Evolutionary conservation across 352 stramenopile species (phyloP).

Genomic region (Phytophthora meadii): DNA sequence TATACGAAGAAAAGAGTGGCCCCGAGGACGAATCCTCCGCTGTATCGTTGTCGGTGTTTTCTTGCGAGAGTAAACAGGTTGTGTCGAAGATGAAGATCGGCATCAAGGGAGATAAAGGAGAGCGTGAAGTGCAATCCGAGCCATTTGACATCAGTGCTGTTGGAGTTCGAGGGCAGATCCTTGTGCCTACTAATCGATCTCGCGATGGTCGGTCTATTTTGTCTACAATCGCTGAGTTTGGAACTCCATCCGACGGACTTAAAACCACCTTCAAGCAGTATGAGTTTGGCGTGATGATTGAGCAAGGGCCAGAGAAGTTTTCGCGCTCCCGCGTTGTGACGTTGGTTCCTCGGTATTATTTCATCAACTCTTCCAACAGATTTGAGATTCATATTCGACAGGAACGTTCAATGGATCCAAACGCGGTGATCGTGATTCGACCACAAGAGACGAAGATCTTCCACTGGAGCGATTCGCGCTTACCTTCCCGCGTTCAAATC

Average conservation of each 20-base stretch:
- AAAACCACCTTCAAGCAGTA: constrained; percentile 70
- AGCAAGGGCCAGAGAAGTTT: constrained; percentile 81
- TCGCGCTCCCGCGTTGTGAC: constrained; percentile 81
- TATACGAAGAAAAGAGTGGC: constrained; percentile 31
- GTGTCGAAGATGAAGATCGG: constrained; percentile 84
- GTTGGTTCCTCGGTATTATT: constrained; percentile 81
- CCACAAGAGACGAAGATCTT: constrained; percentile 78
- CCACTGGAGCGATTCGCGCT: constrained; percentile 75
- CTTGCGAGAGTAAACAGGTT: constrained; percentile 64
- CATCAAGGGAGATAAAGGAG: constrained; percentile 44
- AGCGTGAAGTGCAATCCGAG: constrained; percentile 72
- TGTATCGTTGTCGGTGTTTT: constrained; percentile 80
- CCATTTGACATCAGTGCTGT: constrained; percentile 83
- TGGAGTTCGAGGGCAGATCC: constrained; percentile 75
- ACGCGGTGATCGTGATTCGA: constrained; percentile 47
- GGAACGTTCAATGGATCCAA: constrained; percentile 48
- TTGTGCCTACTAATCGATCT: constrained; percentile 57
- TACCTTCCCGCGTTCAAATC: constrained; percentile 74
- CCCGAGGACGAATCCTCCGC: constrained; percentile 33
- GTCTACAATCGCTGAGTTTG: constrained; percentile 58
- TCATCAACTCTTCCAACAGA: constrained; percentile 75
- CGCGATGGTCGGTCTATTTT: constrained; percentile 52
- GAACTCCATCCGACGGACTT: constrained; percentile 27
- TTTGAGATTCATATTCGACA: constrained; percentile 79
- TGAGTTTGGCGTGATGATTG: constrained; percentile 88